These are phyloP conservation scores for Pyrus pyrifolia DNA, from an alignment of 306 rosid species.

Conservation along the genomic window DNA sequence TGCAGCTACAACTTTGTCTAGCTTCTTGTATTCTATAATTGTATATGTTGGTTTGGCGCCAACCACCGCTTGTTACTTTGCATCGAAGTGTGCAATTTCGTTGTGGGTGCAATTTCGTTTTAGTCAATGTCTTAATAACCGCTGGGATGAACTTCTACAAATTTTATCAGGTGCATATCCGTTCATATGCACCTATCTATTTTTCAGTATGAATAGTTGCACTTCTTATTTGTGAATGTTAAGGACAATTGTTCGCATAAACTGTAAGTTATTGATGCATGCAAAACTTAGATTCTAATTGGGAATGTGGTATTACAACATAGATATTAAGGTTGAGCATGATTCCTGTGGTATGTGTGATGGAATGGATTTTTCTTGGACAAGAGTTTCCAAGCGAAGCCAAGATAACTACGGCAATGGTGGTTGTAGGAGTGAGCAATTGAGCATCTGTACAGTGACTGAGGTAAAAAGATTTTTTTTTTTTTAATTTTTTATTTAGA, in stretches of 20 bases:
- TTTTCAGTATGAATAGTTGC: neutral
- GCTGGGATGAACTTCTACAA: conserved; percentile 31
- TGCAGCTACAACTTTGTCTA: conserved; percentile 31
- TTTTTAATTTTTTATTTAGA: too few species aligned
- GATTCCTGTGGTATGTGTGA: conserved; percentile 34
- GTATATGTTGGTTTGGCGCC: conserved; percentile 27
- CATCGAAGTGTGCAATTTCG: conserved; percentile 14
- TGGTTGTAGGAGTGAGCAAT: conserved; percentile 27
- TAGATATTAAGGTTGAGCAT: too few species aligned
- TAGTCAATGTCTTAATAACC: conserved; percentile 22
- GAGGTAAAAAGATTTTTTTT: conserved; percentile 23
- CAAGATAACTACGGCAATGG: conserved; percentile 26
- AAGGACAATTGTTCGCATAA: neutral
- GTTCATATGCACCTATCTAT: neutral
- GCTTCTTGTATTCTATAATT: conserved; percentile 23
- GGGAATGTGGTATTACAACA: too few species aligned
- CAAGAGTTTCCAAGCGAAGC: conserved; percentile 35
- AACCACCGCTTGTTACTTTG: conserved; percentile 18
- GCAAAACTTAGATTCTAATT: too few species aligned
- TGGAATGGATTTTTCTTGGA: conserved; percentile 44
- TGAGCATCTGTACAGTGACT: conserved; percentile 21
- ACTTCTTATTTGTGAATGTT: neutral
- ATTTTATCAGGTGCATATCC: conserved; percentile 21
- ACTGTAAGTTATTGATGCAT: conserved; percentile 1
- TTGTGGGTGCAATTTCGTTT: conserved; percentile 34